A percentile compares a stretch with the other conserved stretches of the same genome.
Evolutionary conservation across 2,329 filamentous ascomycete genomes (phyloP).

Genomic region (Fusarium torulosum): DNA sequence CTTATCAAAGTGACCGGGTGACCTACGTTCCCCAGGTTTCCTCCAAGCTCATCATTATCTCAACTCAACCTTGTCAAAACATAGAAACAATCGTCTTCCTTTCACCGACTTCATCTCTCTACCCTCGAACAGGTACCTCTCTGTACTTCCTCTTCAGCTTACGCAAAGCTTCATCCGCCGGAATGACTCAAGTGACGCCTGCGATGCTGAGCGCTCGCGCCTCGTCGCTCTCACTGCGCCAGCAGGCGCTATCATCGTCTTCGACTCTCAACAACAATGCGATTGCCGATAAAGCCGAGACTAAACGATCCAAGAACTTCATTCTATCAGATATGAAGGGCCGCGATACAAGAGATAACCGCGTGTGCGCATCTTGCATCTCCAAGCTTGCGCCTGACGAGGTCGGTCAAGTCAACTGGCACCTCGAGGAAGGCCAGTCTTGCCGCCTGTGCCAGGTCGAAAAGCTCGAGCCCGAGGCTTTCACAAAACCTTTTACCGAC

Average conservation of each 20-base stretch:
- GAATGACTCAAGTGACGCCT: slow-evolving; percentile 62
- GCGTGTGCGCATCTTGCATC: slow-evolving; percentile 57
- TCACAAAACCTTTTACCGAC: slow-evolving; percentile 85
- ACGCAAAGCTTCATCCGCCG: slow-evolving; percentile 13
- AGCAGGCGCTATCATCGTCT: slow-evolving; percentile 52
- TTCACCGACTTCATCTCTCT: slow-evolving; percentile 5
- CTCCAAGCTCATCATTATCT: slow-evolving; percentile 34
- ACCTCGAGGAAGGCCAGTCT: slow-evolving; percentile 38
- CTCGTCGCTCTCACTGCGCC: slow-evolving; percentile 61
- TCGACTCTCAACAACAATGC: slow-evolving; percentile 45
- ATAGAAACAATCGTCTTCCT: slow-evolving; percentile 1
- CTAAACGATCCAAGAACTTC: slow-evolving; percentile 59
- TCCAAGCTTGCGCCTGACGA: slow-evolving; percentile 50
- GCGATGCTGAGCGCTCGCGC: slow-evolving; percentile 59
- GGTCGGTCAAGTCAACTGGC: slow-evolving; percentile 51
- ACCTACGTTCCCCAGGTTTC: slow-evolving; percentile 20
- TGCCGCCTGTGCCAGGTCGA: slow-evolving; percentile 56
- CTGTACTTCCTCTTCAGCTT: slow-evolving; percentile 15
- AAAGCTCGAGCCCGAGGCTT: slow-evolving; percentile 69
- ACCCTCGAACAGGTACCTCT: background rate
- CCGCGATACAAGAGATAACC: slow-evolving; percentile 51
- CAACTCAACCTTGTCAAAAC: slow-evolving; percentile 20
- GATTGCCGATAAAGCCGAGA: slow-evolving; percentile 39
- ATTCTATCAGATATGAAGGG: slow-evolving; percentile 58
- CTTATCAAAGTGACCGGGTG: slow-evolving; percentile 40